Base-by-base conservation (phyloP, 148 eudicot species). In the Vaccinium corymbosum region DNA sequence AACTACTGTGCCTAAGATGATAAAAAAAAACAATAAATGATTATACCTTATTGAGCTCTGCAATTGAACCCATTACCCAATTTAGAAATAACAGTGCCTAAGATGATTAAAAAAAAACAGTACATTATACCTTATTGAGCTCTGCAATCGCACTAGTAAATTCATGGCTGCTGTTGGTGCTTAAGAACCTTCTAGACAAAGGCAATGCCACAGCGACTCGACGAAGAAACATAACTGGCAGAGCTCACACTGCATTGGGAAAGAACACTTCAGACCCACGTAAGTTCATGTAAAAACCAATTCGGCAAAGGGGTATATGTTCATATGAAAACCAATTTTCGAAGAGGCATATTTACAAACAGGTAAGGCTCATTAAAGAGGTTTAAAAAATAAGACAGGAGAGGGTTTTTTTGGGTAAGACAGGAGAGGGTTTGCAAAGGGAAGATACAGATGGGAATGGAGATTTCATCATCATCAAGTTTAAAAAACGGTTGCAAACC, bases 31-130 rank as follows among this genome's bases (percentile, higher is more conserved):
- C 2, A 2, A 35, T 35, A 53, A 27, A 32, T 19, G 29, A 48
- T 27, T 4, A 55, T 85, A 93, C 98, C 95, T 97, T 92, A 85
- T 97, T 97, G 86, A 93, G 89, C 89, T 97, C 98, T 0, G 83
- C 88, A 72, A 94, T 94, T 17, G 89, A 35, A 42, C 46, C 46
- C 46, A 62, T 62, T 62, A n/a, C 3, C 27, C 27, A 20, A 20
- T 62, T n/a, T 1, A 62, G n/a, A 20, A 62, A 62, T n/a, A 7
- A 20, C 27, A 7, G 68, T 0, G 12, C 27, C 27, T 42, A 62
- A 20, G 27, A n/a, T 62, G 68, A 62, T 22, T 35, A 35, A n/a
- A 3, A 42, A 38, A 64, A 11, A 48, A 27, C 25, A 19, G 38
- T 35, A 6, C 19, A 48, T 27, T 7, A 74, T 85, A 93, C 98